Conservation (phyloP, 2,329 filamentous ascomycete species). For the Scortechinia acanthostroma region DNA sequence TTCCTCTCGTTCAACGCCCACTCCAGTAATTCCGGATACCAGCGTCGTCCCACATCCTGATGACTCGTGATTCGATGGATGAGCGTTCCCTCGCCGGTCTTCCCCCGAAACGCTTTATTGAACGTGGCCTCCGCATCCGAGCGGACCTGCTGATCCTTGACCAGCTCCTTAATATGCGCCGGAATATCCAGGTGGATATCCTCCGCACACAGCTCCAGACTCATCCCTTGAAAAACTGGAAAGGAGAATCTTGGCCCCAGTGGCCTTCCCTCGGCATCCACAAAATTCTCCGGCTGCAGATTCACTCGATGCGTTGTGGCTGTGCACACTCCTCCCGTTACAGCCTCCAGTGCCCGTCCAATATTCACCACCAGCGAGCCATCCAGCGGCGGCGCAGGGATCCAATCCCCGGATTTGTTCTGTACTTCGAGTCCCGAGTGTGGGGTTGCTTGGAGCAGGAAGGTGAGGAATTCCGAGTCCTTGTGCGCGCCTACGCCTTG, state of each 20-base stretch:
- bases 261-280: constrained; percentile 66
- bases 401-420: constrained; percentile 71
- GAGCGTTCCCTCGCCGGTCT: constrained; percentile 73
- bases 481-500: constrained; percentile 75
- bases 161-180: constrained; percentile 49
- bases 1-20: too few species aligned
- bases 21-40: constrained; percentile 59
- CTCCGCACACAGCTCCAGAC: constrained; percentile 72
- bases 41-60: constrained; percentile 76
- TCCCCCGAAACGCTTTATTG: constrained; percentile 52
- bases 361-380: constrained; percentile 82
- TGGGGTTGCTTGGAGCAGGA: constrained; percentile 72
- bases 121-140: constrained; percentile 87
- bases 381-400: constrained; percentile 70
- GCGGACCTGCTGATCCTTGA: constrained; percentile 51
- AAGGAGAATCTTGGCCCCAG: constrained; percentile 70
- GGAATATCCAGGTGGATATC: constrained; percentile 59
- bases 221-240: constrained; percentile 83
- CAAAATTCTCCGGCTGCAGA: constrained; percentile 19
- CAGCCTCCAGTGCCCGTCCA: constrained; percentile 77
- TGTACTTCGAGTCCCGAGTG: constrained; percentile 78
- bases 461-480: constrained; percentile 76
- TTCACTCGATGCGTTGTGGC: constrained; percentile 67
- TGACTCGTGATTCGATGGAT: constrained; percentile 82
- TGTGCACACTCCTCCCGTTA: constrained; percentile 76